phyloP scores from a whole-genome alignment of 1,139 yeast genomes.

The Taphrina confusa region DNA sequence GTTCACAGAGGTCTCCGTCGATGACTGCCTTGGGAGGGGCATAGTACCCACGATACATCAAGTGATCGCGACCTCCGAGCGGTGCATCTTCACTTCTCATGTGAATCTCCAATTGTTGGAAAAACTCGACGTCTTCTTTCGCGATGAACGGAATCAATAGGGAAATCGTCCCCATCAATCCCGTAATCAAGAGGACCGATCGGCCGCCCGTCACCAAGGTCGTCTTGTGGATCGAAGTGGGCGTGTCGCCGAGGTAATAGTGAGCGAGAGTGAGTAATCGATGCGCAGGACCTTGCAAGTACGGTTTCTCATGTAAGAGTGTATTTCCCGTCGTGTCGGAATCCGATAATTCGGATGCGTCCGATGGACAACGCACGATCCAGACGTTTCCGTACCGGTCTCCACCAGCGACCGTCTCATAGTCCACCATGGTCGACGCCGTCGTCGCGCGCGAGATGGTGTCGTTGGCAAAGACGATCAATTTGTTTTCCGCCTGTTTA shows the following conservation, averaged over 20 bases:
- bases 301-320: conserved; percentile 45
- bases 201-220: conserved; percentile 61
- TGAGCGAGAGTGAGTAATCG: conserved; percentile 61
- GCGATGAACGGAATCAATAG: conserved; percentile 67
- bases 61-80: conserved; percentile 65
- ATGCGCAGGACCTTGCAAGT: conserved; percentile 57
- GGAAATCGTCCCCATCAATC: conserved; percentile 81
- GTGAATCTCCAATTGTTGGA: conserved; percentile 57
- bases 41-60: conserved; percentile 72
- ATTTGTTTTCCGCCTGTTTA: conserved; percentile 55
- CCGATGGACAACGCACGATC: conserved; percentile 60
- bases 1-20: conserved; percentile 86
- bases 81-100: conserved; percentile 52
- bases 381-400: conserved; percentile 84
- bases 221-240: conserved; percentile 61
- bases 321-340: conserved; percentile 54
- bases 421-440: conserved; percentile 61
- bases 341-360: conserved; percentile 53
- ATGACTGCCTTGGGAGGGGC: conserved; percentile 72
- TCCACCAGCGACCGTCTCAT: conserved; percentile 77
- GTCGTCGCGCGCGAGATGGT: conserved; percentile 67
- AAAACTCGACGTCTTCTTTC: conserved; percentile 62
- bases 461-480: conserved; percentile 72
- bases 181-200: conserved; percentile 68
- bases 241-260: conserved; percentile 68